Evolutionary conservation across 306 rosid species (phyloP).

Genomic region (Cyclanthera cordifolia): DNA sequence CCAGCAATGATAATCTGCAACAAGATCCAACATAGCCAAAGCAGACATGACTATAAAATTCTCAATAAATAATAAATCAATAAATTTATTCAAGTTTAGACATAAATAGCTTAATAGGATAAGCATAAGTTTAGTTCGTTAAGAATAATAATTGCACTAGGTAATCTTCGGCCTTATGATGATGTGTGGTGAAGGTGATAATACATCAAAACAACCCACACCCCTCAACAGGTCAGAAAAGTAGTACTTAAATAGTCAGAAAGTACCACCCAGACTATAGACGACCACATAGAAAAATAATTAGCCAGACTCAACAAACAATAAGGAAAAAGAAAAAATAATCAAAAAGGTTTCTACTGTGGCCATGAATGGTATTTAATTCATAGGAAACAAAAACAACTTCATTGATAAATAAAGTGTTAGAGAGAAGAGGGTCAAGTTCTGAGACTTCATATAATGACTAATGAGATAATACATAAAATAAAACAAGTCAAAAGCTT

Average conservation of each 20-base stretch:
- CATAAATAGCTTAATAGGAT: neutral
- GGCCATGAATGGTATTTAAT: neutral
- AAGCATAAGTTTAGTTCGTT: neutral
- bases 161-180: neutral
- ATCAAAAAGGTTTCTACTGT: neutral
- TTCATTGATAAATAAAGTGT: too few species aligned
- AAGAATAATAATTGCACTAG: neutral
- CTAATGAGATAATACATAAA: too few species aligned
- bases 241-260: neutral
- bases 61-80: neutral
- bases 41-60: conserved; percentile 1
- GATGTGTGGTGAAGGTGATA: neutral
- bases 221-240: neutral
- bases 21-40: conserved; percentile 10
- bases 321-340: neutral
- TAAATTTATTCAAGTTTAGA: neutral
- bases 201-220: neutral
- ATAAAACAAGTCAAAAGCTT: too few species aligned
- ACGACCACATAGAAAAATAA: neutral
- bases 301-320: neutral
- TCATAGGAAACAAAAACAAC: too few species aligned
- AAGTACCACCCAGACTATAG: neutral
- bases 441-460: too few species aligned
- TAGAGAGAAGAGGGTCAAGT: too few species aligned
- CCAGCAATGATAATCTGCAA: conserved; percentile 85